Conservation (phyloP, 495 filamentous ascomycete species). For the Neurospora terricola region DNA sequence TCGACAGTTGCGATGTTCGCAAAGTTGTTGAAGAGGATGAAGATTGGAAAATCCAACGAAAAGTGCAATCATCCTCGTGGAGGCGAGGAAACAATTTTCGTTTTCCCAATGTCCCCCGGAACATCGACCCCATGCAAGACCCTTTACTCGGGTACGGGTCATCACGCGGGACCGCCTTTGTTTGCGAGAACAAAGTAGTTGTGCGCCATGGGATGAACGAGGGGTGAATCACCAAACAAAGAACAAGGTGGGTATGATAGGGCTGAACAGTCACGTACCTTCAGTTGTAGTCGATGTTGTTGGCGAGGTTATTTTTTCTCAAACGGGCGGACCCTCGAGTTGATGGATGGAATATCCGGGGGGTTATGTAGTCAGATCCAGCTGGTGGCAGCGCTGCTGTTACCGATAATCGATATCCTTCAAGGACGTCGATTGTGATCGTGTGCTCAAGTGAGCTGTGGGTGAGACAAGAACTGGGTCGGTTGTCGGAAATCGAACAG, state of each 20-base stretch:
- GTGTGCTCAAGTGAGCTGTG: slow-evolving; percentile 11
- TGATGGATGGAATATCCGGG: background rate
- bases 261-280: background rate
- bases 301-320: background rate
- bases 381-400: slow-evolving; percentile 30
- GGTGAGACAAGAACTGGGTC: slow-evolving; percentile 23
- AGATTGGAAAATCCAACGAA: background rate
- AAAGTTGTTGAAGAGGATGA: background rate
- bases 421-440: slow-evolving; percentile 24
- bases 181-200: background rate
- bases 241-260: background rate
- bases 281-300: background rate
- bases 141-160: background rate
- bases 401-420: slow-evolving; percentile 18
- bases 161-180: background rate
- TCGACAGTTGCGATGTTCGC: background rate
- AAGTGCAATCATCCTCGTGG: background rate
- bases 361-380: slow-evolving; percentile 25
- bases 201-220: background rate
- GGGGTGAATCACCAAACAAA: background rate
- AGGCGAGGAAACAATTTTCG: background rate
- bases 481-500: slow-evolving; percentile 23
- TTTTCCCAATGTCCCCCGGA: background rate
- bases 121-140: background rate
- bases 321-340: background rate